Percentiles rank a stretch among this genome's conserved stretches.
Evolutionary conservation across 1,284 basidiomycete genomes (phyloP).

Genomic region (Ceratobasidium sp.): DNA sequence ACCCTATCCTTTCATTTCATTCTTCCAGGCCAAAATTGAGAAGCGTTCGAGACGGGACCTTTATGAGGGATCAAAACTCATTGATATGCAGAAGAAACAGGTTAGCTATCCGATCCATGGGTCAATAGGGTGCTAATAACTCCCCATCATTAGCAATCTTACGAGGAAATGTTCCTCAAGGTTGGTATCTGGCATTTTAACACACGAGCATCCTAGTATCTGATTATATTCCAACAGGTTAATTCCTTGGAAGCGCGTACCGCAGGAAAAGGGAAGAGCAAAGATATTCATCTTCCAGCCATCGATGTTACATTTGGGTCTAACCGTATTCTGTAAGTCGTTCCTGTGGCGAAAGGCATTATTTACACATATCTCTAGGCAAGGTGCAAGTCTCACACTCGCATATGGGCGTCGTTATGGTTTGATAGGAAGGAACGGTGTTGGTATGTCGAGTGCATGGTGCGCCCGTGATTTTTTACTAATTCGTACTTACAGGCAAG

Average conservation of each 20-base stretch:
- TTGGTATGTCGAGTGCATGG: constrained; percentile 36
- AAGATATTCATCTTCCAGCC: constrained; percentile 92
- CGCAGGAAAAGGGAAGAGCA: constrained; percentile 88
- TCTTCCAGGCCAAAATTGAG: constrained; percentile 85
- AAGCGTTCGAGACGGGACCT: constrained; percentile 87
- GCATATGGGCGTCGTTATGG: constrained; percentile 89
- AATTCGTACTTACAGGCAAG: constrained; percentile 85
- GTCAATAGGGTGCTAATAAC: constrained; percentile 14
- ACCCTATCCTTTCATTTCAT: constrained; percentile 3
- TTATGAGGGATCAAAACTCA: constrained; percentile 94
- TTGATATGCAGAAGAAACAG: constrained; percentile 91
- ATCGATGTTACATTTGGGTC: constrained; percentile 96
- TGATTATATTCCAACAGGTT: constrained; percentile 60
- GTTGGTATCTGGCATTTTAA: constrained; percentile 48
- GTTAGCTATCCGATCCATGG: constrained; percentile 51
- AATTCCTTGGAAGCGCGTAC: constrained; percentile 88
- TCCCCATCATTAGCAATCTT: constrained; percentile 70
- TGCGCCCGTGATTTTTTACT: background rate
- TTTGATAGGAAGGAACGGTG: constrained; percentile 80
- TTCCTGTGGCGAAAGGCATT: constrained; percentile 45
- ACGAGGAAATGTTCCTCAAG: constrained; percentile 99
- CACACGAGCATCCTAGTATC: background rate
- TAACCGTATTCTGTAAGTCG: constrained; percentile 84
- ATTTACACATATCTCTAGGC: constrained; percentile 53
- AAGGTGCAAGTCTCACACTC: constrained; percentile 84